Conservation (phyloP, 441 rosid species). For the Populus hybrid region DNA sequence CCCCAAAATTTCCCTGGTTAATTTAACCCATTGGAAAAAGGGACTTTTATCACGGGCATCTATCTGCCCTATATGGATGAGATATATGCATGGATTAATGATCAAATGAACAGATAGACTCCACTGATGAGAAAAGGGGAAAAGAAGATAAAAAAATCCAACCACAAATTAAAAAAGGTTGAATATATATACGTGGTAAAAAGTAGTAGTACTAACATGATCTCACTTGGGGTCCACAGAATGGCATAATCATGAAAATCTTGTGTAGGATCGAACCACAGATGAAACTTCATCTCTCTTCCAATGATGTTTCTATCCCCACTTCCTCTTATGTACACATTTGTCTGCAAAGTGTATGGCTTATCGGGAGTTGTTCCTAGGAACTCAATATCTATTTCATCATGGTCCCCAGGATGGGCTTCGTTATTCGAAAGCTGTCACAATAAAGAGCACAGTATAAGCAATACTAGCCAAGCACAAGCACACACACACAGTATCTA, state of each 20-base stretch:
- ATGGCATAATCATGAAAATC: conserved; percentile 83
- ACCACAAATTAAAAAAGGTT: background rate
- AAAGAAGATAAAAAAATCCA: no score
- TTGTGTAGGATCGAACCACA: conserved; percentile 95
- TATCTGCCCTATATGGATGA: background rate
- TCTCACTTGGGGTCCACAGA: conserved; percentile 74
- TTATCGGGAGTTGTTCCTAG: conserved; percentile 85
- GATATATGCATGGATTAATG: background rate
- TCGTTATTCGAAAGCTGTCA: conserved; percentile 80
- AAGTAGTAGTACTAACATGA: conserved; percentile 52
- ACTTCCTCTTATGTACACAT: conserved; percentile 92
- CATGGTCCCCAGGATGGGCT: conserved; percentile 84
- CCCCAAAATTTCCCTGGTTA: background rate
- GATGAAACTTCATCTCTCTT: conserved; percentile 85
- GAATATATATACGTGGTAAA: no score
- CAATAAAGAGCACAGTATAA: background rate
- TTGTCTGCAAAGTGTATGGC: conserved; percentile 91
- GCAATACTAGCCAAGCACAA: background rate
- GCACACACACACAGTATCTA: background rate
- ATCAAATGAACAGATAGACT: background rate
- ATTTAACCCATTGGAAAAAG: background rate
- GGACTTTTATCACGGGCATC: background rate
- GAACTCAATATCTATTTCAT: conserved; percentile 92
- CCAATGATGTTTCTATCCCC: conserved; percentile 88
- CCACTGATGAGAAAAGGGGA: background rate